Percentiles rank a stretch among this genome's conserved stretches.
Conservation (phyloP, 139 green algal genomes). For the Micromonas pusilla region DNA sequence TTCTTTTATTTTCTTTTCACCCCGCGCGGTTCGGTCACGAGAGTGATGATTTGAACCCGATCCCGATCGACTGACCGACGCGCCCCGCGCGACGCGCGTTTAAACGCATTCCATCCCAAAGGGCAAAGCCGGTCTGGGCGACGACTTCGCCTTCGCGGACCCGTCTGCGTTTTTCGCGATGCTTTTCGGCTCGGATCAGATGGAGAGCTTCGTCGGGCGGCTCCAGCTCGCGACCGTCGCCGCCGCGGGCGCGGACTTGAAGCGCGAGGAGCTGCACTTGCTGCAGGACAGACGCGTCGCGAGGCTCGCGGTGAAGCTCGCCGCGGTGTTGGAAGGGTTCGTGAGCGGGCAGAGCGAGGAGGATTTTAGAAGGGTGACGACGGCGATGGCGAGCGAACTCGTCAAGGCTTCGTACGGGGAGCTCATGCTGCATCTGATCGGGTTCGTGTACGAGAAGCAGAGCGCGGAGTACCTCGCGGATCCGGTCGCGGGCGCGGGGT, state of each 20-base stretch:
- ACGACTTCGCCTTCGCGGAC: slow-evolving; percentile 52
- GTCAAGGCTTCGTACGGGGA: slow-evolving; percentile 61
- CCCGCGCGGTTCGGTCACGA: too few relatives aligned
- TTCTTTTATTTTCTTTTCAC: too few relatives aligned
- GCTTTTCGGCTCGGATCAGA: slow-evolving; percentile 43
- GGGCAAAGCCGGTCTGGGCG: slow-evolving; percentile 52
- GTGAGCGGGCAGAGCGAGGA: slow-evolving; percentile 23
- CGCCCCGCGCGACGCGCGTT: too few relatives aligned
- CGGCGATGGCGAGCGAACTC: slow-evolving; percentile 53
- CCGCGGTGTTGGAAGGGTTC: slow-evolving; percentile 55
- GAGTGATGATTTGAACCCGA: too few relatives aligned
- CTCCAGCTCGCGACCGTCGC: slow-evolving; percentile 37
- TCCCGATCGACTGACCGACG: too few relatives aligned
- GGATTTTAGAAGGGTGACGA: slow-evolving; percentile 60
- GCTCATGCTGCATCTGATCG: slow-evolving; percentile 70
- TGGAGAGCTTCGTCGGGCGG: slow-evolving; percentile 42
- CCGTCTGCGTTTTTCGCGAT: slow-evolving; percentile 39
- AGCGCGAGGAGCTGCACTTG: not conserved
- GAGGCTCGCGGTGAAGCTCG: slow-evolving; percentile 58
- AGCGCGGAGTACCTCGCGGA: slow-evolving; percentile 56
- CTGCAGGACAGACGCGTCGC: slow-evolving; percentile 6
- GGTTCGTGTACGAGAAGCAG: slow-evolving; percentile 66
- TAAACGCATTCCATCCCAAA: too few relatives aligned
- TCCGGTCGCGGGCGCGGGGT: slow-evolving; percentile 41
- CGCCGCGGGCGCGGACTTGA: slow-evolving; percentile 10